phyloP scores from a whole-genome alignment of 805 yeast genomes.

The Yarrowia porcina region DNA sequence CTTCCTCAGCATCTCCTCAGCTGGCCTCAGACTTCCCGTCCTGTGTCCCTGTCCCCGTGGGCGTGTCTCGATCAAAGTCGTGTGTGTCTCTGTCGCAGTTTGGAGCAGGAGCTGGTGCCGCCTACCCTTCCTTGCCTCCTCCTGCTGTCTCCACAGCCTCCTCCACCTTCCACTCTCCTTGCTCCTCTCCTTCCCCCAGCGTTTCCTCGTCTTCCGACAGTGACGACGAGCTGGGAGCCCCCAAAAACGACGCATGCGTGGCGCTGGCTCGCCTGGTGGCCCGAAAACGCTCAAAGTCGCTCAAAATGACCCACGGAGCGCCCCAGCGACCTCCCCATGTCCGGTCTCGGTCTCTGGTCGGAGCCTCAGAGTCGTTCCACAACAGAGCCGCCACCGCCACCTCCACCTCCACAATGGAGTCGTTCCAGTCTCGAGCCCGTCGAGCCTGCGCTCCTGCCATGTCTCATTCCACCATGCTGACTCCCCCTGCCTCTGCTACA shows the following conservation, averaged over 20 bases:
- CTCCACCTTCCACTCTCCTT: not conserved
- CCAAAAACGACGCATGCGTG: conserved; percentile 23
- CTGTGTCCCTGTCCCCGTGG: conserved; percentile 5
- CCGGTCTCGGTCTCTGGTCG: conserved; percentile 4
- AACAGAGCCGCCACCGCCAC: not conserved
- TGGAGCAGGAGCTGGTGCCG: not conserved
- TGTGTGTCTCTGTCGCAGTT: conserved; percentile 12
- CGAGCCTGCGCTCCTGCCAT: conserved; percentile 2
- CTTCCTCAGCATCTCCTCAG: conserved; percentile 23
- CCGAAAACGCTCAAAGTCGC: conserved; percentile 22
- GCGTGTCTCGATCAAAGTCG: conserved; percentile 15
- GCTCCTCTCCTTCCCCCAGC: conserved; percentile 1
- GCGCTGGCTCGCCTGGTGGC: conserved; percentile 24
- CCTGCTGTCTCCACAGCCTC: not conserved
- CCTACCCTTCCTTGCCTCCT: not conserved
- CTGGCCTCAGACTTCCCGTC: conserved; percentile 6
- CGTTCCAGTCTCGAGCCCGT: conserved; percentile 16
- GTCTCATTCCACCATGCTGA: not conserved
- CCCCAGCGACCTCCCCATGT: conserved; percentile 8
- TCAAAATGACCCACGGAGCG: not conserved
- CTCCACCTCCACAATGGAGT: conserved; percentile 8
- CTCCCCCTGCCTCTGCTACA: conserved; percentile 6
- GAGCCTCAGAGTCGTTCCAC: not conserved
- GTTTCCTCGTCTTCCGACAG: not conserved
- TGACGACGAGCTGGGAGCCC: not conserved